Evolutionary conservation across 805 yeast species (phyloP).

Genomic region (Lachancea nothofagi): DNA sequence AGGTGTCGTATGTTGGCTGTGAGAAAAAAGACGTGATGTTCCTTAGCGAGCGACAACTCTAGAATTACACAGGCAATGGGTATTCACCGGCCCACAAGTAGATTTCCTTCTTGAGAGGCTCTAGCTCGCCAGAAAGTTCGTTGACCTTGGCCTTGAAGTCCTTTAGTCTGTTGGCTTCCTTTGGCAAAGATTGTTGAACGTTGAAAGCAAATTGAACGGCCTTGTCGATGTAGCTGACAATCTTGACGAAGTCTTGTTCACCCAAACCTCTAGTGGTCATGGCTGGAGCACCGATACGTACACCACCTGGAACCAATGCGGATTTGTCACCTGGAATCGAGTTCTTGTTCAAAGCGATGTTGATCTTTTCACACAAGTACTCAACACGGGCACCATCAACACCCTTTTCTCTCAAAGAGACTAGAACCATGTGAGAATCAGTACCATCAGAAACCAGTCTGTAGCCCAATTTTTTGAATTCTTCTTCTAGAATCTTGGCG

Average conservation of each 20-base stretch:
- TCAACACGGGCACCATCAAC: constrained; percentile 97
- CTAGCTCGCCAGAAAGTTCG: constrained; percentile 64
- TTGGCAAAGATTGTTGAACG: constrained; percentile 75
- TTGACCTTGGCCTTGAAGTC: constrained; percentile 85
- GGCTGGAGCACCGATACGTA: constrained; percentile 97
- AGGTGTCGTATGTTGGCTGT: background rate
- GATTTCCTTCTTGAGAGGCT: constrained; percentile 68
- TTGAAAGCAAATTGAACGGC: constrained; percentile 72
- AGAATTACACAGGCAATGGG: constrained; percentile 56
- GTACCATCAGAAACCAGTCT: constrained; percentile 90
- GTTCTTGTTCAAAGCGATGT: constrained; percentile 95
- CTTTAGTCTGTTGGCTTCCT: constrained; percentile 90
- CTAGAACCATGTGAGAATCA: constrained; percentile 93
- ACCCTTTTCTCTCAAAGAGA: constrained; percentile 80
- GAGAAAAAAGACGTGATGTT: too few species aligned
- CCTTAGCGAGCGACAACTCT: too few species aligned
- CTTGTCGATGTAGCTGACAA: constrained; percentile 73
- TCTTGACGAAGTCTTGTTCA: constrained; percentile 74
- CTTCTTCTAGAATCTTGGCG: constrained; percentile 76
- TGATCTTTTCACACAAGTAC: constrained; percentile 87
- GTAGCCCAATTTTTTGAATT: constrained; percentile 68
- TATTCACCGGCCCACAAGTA: constrained; percentile 86
- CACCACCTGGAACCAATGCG: constrained; percentile 94
- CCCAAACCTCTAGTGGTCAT: constrained; percentile 97
- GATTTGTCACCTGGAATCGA: constrained; percentile 97